A percentile compares a stretch with the other conserved stretches of the same genome.
phyloP scores from a whole-genome alignment of 305 asterid species.

The Petunia hybrid region DNA sequence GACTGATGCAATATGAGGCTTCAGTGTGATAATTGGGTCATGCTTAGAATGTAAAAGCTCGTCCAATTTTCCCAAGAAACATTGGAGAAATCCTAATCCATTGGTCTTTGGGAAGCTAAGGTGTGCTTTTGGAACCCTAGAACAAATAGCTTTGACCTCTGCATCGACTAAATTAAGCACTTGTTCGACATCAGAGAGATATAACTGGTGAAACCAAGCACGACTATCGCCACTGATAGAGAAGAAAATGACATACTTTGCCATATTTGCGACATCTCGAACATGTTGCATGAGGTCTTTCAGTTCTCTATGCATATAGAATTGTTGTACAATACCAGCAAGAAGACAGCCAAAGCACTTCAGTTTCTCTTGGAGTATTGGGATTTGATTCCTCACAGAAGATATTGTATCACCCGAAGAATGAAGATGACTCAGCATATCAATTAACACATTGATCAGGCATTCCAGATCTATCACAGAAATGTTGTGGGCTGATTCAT shows the following conservation, averaged over 20 bases:
- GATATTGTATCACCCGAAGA: background rate
- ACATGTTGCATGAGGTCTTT: background rate
- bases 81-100: conserved; percentile 21
- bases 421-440: background rate
- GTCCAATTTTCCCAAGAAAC: conserved; percentile 1
- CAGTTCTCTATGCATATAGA: background rate
- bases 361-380: background rate
- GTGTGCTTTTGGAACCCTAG: background rate
- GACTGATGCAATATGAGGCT: background rate
- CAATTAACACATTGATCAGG: background rate
- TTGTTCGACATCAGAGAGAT: background rate
- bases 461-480: background rate
- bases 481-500: background rate
- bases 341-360: background rate
- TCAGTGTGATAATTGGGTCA: background rate
- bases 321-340: background rate
- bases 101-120: conserved; percentile 20
- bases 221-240: background rate
- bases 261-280: background rate
- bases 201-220: background rate
- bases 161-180: background rate
- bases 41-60: background rate
- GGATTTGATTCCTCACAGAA: background rate
- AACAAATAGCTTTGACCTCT: background rate
- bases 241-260: background rate